These are phyloP conservation scores for Umbilicus rupestris DNA, from an alignment of 164 flowering plant genomes.

Conservation along the genomic window DNA sequence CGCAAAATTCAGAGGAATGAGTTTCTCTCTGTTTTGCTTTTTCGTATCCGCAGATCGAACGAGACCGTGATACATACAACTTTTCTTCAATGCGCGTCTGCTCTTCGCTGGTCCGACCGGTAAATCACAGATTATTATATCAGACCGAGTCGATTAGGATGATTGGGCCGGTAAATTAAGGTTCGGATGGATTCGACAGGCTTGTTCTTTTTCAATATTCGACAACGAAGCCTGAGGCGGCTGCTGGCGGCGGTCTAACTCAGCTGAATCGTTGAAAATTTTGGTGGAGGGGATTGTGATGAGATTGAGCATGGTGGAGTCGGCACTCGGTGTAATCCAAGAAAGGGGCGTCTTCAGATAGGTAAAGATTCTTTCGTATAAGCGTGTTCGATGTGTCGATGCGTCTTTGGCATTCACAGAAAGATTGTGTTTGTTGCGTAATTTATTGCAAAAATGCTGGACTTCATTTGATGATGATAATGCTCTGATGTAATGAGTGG, in stretches of 20 bases:
- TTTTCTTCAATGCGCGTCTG: background rate
- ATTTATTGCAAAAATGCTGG: no score
- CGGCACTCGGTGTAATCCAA: slow-evolving; percentile 38
- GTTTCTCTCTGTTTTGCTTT: background rate
- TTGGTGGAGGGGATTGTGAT: slow-evolving; percentile 15
- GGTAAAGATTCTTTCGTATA: slow-evolving; percentile 28
- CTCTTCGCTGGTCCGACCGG: background rate
- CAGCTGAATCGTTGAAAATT: no score
- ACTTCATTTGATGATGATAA: no score
- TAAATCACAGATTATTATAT: background rate
- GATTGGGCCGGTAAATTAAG: no score
- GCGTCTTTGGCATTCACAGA: no score
- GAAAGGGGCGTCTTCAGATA: slow-evolving; percentile 61
- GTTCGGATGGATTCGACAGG: no score
- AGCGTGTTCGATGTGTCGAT: no score
- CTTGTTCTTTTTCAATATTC: no score
- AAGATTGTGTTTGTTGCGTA: no score
- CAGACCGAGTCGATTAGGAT: background rate
- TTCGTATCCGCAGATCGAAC: background rate
- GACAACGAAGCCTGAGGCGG: no score
- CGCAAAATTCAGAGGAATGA: background rate
- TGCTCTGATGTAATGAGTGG: no score
- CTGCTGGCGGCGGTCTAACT: no score
- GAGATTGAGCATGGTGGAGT: slow-evolving; percentile 31
- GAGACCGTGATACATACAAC: background rate